Evolutionary conservation across 768 basidiomycete genomes (phyloP), one percentile per base, ranked within the genome.

Genomic region (Lepiota brunneoincarnata): DNA sequence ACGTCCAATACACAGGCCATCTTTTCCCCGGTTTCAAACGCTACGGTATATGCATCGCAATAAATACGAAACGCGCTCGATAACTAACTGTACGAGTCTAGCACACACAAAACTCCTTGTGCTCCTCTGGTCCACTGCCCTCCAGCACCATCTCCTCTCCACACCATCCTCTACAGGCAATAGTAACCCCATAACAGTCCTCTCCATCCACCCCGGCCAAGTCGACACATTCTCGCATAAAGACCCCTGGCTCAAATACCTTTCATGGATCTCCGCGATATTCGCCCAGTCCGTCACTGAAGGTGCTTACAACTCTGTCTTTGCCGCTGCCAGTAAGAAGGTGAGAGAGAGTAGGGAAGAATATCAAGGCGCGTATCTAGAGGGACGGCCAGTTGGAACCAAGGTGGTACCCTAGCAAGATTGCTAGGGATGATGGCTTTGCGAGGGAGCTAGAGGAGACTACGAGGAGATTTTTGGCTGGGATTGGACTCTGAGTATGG

Each of bases 181-280:
- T 14, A n/a, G 14, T 10, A 44, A 44, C 14, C 62, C 59, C 7
- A 63, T 65, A 11, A 62, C 61, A 2, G 60, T 55, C 15, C 58
- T 66, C 7, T 48, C 61, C 11, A 23, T 64, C 11, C 63, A 68
- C 49, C 68, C 67, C 14, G 68, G 68, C 21, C 59, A 61, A 24
- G 67, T 71, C 26, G 65, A 68, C 38, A 71, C 68, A 11, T 65
- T 66, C 43, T 61, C 61, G 4, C 62, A 65, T n/a, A 57, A 58
- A 28, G 62, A 57, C 60, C 42, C 49, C 3, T 21, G 14, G 1
- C 18, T 44, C 18, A 38, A 31, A 38, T 63, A 62, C 23, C 59
- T 60, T 18, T 53, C 54, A 15, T 46, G 65, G 38, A 44, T 68
- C 7, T 56, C 63, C 10, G 50, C 62, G 3, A 35, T 65, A 31